A percentile compares a stretch with the other conserved stretches of the same genome.
Evolutionary conservation across 768 basidiomycete genomes (phyloP).

Genomic region (Lenzites betulinus): DNA sequence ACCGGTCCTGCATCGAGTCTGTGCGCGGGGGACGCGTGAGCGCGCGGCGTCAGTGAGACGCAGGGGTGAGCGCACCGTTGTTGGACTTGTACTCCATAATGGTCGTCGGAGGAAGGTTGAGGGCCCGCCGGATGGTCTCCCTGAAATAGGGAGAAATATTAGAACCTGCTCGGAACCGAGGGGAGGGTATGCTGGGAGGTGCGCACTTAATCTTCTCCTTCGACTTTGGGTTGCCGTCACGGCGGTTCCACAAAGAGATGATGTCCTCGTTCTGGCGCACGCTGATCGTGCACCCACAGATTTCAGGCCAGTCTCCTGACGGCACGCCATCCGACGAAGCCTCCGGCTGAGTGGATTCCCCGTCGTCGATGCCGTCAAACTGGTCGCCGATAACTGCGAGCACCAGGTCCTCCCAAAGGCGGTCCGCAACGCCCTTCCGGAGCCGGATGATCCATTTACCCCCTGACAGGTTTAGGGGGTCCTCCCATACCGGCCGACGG

Average conservation of each 20-base stretch:
- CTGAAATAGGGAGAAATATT: slow-evolving; percentile 42
- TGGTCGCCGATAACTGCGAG: slow-evolving; percentile 89
- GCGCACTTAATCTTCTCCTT: slow-evolving; percentile 82
- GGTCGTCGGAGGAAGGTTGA: slow-evolving; percentile 75
- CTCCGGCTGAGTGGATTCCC: slow-evolving; percentile 35
- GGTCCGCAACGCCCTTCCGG: slow-evolving; percentile 86
- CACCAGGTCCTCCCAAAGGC: slow-evolving; percentile 89
- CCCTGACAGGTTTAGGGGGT: slow-evolving; percentile 82
- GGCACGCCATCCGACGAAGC: slow-evolving; percentile 25
- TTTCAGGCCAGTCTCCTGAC: slow-evolving; percentile 66
- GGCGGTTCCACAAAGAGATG: slow-evolving; percentile 88
- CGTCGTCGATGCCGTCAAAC: slow-evolving; percentile 66
- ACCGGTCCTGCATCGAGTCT: slow-evolving; percentile 91
- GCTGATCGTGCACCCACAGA: slow-evolving; percentile 94
- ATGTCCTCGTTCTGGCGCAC: slow-evolving; percentile 95
- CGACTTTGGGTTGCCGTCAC: slow-evolving; percentile 73
- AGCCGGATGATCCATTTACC: slow-evolving; percentile 97
- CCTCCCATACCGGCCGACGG: slow-evolving; percentile 94
- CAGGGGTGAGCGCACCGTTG: slow-evolving; percentile 54
- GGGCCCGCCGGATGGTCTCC: slow-evolving; percentile 75
- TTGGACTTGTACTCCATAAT: slow-evolving; percentile 96
- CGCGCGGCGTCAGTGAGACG: background rate
- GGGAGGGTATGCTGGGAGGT: background rate
- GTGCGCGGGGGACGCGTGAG: background rate
- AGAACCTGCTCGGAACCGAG: background rate